These are phyloP conservation scores for Thelonectria olida DNA, from an alignment of 2,329 filamentous ascomycete genomes.

Conservation along the genomic window DNA sequence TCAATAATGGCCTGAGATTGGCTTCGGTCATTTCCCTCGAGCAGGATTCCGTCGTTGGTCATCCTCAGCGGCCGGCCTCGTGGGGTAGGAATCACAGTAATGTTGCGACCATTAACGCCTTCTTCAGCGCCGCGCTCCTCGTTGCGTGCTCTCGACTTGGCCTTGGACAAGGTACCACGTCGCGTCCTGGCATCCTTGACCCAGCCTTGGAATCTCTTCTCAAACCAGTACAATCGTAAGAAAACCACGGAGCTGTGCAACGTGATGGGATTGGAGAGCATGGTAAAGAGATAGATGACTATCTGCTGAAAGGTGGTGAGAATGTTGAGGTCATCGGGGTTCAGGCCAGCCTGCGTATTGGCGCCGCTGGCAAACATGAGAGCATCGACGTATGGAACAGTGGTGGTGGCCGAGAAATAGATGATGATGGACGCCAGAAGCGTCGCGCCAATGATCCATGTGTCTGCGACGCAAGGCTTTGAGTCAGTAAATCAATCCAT, in stretches of 20 bases:
- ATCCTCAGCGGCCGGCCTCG: slow-evolving; percentile 64
- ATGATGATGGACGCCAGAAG: slow-evolving; percentile 82
- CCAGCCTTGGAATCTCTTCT: slow-evolving; percentile 90
- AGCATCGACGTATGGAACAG: slow-evolving; percentile 83
- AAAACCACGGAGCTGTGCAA: slow-evolving; percentile 90
- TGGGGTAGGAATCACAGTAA: slow-evolving; percentile 69
- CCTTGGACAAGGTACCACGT: slow-evolving; percentile 70
- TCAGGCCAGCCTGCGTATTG: slow-evolving; percentile 92
- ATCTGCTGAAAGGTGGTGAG: slow-evolving; percentile 79
- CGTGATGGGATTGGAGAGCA: slow-evolving; percentile 83
- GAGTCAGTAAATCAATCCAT: slow-evolving; percentile 30
- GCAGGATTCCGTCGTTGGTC: slow-evolving; percentile 68
- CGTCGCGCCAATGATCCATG: slow-evolving; percentile 80
- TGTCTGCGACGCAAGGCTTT: slow-evolving; percentile 64
- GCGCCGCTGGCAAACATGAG: slow-evolving; percentile 88
- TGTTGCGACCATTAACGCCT: slow-evolving; percentile 72
- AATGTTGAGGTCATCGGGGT: slow-evolving; percentile 76
- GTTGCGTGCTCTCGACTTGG: slow-evolving; percentile 60
- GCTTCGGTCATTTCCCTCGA: slow-evolving; percentile 44
- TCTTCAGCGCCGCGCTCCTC: slow-evolving; percentile 62
- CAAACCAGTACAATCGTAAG: slow-evolving; percentile 95
- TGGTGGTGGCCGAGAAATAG: slow-evolving; percentile 66
- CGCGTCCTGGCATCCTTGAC: slow-evolving; percentile 76
- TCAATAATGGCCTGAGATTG: slow-evolving; percentile 38
- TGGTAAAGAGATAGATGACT: slow-evolving; percentile 74